phyloP scores from a whole-genome alignment of 75 land plant genomes.

The Pseudotsuga menziesii region DNA sequence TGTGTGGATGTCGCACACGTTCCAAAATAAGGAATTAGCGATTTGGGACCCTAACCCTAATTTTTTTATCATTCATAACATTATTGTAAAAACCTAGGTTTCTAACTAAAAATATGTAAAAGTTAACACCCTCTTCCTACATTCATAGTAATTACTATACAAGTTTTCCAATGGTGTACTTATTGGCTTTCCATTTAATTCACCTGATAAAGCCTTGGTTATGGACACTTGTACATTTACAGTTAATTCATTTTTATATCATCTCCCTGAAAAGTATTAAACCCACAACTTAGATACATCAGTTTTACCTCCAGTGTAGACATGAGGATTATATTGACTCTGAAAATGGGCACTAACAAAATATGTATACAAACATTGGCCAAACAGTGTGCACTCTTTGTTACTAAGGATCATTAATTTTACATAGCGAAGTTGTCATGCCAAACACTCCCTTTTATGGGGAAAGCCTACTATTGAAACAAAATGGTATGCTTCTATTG shows the following conservation, averaged over 20 bases:
- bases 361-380: no score
- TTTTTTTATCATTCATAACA: no score
- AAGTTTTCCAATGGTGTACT: no score
- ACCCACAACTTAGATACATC: not conserved
- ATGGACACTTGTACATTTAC: conserved; percentile 6
- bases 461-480: not conserved
- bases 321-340: not conserved
- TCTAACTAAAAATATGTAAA: no score
- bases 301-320: no score
- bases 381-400: not conserved
- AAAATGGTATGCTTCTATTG: not conserved
- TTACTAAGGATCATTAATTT: not conserved
- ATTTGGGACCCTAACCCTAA: no score
- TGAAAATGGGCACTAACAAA: not conserved
- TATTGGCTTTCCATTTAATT: no score
- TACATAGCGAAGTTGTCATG: not conserved
- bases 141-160: no score
- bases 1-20: no score
- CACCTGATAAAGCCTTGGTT: not conserved
- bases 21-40: no score
- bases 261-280: not conserved
- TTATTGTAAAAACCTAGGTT: no score
- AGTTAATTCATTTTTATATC: not conserved
- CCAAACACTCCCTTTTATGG: not conserved
- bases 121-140: no score